phyloP scores from a whole-genome alignment of 768 basidiomycete genomes.

The Lentinula detonsa region DNA sequence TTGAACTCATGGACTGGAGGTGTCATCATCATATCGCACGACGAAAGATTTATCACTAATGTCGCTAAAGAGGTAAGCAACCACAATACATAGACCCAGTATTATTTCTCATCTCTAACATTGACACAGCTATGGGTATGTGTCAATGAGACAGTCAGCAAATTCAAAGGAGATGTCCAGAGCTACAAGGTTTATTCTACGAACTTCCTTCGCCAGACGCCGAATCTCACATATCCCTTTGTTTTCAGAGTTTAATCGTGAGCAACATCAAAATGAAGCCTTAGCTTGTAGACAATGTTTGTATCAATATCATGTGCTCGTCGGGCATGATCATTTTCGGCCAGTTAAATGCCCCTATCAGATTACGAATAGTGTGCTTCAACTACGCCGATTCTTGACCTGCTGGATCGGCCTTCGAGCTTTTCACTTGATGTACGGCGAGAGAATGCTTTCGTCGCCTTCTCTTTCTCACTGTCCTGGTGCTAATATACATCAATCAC shows the following conservation, averaged over 20 bases:
- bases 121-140: slow-evolving; percentile 83
- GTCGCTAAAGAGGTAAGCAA: slow-evolving; percentile 72
- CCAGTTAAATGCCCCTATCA: background rate
- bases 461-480: no score
- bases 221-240: background rate
- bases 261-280: slow-evolving; percentile 19
- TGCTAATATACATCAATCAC: no score
- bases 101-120: slow-evolving; percentile 7
- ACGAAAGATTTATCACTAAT: slow-evolving; percentile 90
- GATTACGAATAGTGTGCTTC: no score
- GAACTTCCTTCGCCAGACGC: background rate
- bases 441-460: no score
- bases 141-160: slow-evolving; percentile 70
- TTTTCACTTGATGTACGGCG: no score
- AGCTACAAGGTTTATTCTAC: slow-evolving; percentile 69
- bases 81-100: background rate
- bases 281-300: background rate
- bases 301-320: background rate
- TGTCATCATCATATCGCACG: slow-evolving; percentile 91
- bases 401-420: no score
- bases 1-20: slow-evolving; percentile 81
- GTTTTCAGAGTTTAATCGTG: slow-evolving; percentile 16
- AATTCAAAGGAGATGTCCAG: slow-evolving; percentile 88
- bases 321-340: background rate
- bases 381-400: no score